phyloP scores from a whole-genome alignment of 495 filamentous ascomycete species.

The Corynascus novoguineensis region DNA sequence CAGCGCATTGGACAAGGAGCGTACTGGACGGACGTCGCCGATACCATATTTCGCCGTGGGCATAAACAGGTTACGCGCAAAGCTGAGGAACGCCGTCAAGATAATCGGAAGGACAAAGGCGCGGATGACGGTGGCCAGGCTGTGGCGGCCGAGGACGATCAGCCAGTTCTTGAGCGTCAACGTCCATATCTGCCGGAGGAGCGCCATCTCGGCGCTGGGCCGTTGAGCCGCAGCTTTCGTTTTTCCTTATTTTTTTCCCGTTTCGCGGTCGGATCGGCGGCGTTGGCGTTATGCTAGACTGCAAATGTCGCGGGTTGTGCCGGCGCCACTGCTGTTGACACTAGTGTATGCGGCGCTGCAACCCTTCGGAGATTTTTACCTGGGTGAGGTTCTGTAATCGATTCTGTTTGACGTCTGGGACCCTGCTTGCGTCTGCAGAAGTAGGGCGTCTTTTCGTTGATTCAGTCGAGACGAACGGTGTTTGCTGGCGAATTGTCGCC shows the following conservation, averaged over 20 bases:
- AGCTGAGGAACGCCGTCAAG: conserved; percentile 62
- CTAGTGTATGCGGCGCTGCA: too few species aligned
- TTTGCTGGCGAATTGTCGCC: too few species aligned
- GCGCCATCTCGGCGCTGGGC: conserved; percentile 10
- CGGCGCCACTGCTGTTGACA: neutral
- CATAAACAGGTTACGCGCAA: conserved; percentile 63
- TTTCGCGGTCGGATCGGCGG: neutral
- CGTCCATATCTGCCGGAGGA: conserved; percentile 63
- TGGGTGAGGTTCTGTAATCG: too few species aligned
- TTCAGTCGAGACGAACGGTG: too few species aligned
- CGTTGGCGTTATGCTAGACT: neutral
- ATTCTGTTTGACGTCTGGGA: too few species aligned
- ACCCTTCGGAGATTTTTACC: too few species aligned
- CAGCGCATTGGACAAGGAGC: conserved; percentile 56
- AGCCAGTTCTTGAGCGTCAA: conserved; percentile 68
- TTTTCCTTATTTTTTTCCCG: neutral
- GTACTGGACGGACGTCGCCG: conserved; percentile 49
- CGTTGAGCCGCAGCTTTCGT: too few species aligned
- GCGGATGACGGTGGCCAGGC: conserved; percentile 56
- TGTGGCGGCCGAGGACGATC: conserved; percentile 61
- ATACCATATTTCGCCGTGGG: conserved; percentile 65
- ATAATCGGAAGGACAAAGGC: conserved; percentile 67
- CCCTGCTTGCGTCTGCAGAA: too few species aligned
- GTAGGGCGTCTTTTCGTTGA: too few species aligned
- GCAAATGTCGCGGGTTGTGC: neutral